A percentile compares a stretch with the other conserved stretches of the same genome.
Conservation (phyloP, 2,329 filamentous ascomycete genomes). For the Penicillium sp. region DNA sequence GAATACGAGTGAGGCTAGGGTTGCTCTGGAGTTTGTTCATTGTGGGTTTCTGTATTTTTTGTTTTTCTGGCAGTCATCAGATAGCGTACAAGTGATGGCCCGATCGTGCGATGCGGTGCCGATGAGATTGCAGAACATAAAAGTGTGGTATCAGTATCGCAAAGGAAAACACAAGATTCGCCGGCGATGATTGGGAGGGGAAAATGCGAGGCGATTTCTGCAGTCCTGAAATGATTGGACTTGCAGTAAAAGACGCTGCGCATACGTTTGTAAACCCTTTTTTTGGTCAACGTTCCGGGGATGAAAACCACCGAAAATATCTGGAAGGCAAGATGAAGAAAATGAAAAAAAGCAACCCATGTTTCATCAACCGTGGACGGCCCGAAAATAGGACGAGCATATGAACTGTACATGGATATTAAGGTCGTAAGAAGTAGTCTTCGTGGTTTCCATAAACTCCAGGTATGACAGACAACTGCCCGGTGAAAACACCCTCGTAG, state of each 20-base stretch:
- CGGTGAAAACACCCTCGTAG: constrained; percentile 26
- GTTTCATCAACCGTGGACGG: constrained; percentile 18
- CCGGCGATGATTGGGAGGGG: constrained; percentile 4
- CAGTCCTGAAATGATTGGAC: constrained; percentile 8
- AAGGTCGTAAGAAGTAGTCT: constrained; percentile 22
- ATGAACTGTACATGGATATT: constrained; percentile 36
- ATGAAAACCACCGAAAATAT: constrained; percentile 5
- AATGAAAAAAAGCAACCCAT: constrained; percentile 15
- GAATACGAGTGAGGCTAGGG: constrained; percentile 5
- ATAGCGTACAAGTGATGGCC: constrained; percentile 23
- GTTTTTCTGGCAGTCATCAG: constrained; percentile 7
- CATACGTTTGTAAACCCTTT: constrained; percentile 15
- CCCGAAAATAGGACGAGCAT: constrained; percentile 14
- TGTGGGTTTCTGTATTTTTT: constrained; percentile 10
- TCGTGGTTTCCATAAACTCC: constrained; percentile 23
- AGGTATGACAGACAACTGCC: constrained; percentile 28
- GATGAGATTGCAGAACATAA: constrained; percentile 11
- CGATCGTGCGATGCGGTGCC: neutral
- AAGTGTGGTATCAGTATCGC: constrained; percentile 33
- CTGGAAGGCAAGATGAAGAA: constrained; percentile 4
- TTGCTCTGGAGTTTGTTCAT: constrained; percentile 11
- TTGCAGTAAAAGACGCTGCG: constrained; percentile 16
- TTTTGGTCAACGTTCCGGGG: constrained; percentile 17
- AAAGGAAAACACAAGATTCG: constrained; percentile 7
- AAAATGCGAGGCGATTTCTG: constrained; percentile 20